Conservation (phyloP, 805 yeast species). For the Aciculoconidium aculeatum region DNA sequence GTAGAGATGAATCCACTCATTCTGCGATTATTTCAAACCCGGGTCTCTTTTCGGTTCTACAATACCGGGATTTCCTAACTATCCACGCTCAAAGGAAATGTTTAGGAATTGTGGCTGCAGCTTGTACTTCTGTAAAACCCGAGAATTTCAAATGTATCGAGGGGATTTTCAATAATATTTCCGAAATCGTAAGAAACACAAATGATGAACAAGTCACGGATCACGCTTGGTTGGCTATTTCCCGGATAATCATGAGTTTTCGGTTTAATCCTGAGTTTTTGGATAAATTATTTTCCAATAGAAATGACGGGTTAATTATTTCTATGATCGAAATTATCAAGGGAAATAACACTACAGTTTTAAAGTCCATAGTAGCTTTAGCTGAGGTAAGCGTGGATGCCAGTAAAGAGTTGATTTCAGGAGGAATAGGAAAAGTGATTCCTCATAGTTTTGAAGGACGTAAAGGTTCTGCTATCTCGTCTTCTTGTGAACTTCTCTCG, state of each 20-base stretch:
- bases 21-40: slow-evolving; percentile 50
- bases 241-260: slow-evolving; percentile 51
- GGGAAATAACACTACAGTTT: slow-evolving; percentile 8
- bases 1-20: slow-evolving; percentile 47
- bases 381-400: too few relatives aligned
- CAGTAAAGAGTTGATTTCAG: too few relatives aligned
- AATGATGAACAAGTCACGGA: slow-evolving; percentile 59
- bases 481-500: too few relatives aligned
- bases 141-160: slow-evolving; percentile 43
- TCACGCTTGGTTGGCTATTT: slow-evolving; percentile 58
- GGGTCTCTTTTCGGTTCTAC: slow-evolving; percentile 60
- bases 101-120: slow-evolving; percentile 62
- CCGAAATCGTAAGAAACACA: slow-evolving; percentile 48
- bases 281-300: slow-evolving; percentile 39
- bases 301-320: too few relatives aligned
- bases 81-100: slow-evolving; percentile 85
- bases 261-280: slow-evolving; percentile 36
- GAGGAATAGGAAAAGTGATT: too few relatives aligned
- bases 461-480: too few relatives aligned
- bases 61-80: slow-evolving; percentile 82
- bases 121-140: slow-evolving; percentile 46
- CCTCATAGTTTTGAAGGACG: too few relatives aligned
- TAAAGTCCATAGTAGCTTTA: slow-evolving; percentile 11
- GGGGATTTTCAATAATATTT: slow-evolving; percentile 55
- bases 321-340: slow-evolving; percentile 6